Conservation (phyloP, 495 filamentous ascomycete genomes). For the Aspergillus diversus region DNA sequence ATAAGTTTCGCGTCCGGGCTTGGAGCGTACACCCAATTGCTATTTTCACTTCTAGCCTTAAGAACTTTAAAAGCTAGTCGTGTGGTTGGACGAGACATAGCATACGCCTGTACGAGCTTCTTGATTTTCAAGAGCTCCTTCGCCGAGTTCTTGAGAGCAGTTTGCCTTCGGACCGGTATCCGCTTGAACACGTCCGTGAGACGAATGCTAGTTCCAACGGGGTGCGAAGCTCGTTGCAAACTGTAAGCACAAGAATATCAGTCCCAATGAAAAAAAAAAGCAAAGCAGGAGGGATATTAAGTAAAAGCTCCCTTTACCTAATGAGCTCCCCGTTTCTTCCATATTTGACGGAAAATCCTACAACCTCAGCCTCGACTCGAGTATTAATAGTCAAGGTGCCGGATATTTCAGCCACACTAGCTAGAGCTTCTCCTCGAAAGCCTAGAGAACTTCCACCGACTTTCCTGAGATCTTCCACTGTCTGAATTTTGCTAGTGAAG, state of each 20-base stretch:
- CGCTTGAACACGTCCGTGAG: constrained; percentile 68
- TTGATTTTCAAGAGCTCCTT: constrained; percentile 69
- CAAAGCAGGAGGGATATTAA: background rate
- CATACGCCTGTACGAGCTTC: constrained; percentile 72
- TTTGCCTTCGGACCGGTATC: constrained; percentile 76
- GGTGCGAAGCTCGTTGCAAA: constrained; percentile 57
- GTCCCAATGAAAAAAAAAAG: too few species aligned
- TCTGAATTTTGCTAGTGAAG: constrained; percentile 85
- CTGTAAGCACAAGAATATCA: constrained; percentile 28
- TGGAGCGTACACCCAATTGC: constrained; percentile 75
- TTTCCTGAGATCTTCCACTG: constrained; percentile 68
- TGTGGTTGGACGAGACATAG: constrained; percentile 67
- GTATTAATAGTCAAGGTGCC: constrained; percentile 69
- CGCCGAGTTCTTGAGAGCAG: constrained; percentile 59
- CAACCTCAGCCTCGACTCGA: constrained; percentile 68
- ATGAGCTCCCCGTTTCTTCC: constrained; percentile 53
- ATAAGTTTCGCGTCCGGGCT: constrained; percentile 52
- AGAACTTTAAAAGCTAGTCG: constrained; percentile 70
- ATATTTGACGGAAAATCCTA: constrained; percentile 59
- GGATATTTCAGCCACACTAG: constrained; percentile 73
- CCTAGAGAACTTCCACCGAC: constrained; percentile 73
- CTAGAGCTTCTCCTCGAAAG: constrained; percentile 87
- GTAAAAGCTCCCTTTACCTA: constrained; percentile 33
- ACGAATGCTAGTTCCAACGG: constrained; percentile 78
- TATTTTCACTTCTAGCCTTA: constrained; percentile 62